These are phyloP conservation scores for Aspergillus niger DNA, from an alignment of 2,329 filamentous ascomycete species.

Conservation along the genomic window DNA sequence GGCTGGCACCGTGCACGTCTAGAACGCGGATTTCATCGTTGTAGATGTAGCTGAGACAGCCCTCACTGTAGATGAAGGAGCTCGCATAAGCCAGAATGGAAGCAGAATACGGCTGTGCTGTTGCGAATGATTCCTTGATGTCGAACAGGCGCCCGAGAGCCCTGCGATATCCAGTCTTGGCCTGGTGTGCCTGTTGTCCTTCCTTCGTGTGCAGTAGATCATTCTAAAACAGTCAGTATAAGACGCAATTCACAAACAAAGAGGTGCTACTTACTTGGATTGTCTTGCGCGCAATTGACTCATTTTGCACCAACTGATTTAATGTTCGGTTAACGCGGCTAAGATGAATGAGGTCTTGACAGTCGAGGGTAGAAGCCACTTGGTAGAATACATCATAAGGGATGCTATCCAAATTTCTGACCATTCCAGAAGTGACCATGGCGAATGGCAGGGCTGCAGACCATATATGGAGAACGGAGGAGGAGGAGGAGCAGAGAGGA, in stretches of 20 bases:
- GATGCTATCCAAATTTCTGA: conserved; percentile 47
- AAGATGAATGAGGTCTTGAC: conserved; percentile 62
- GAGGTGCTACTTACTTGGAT: conserved; percentile 53
- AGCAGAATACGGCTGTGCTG: conserved; percentile 63
- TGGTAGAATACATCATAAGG: conserved; percentile 68
- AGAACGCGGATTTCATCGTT: conserved; percentile 59
- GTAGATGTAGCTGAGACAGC: conserved; percentile 65
- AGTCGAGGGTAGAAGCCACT: conserved; percentile 56
- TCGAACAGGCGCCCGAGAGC: conserved; percentile 64
- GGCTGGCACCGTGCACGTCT: conserved; percentile 55
- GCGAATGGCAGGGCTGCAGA: background rate
- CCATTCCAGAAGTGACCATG: background rate
- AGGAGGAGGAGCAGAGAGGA: no score
- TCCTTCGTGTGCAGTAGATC: conserved; percentile 49
- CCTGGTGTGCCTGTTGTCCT: conserved; percentile 40
- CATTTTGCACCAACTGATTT: conserved; percentile 53
- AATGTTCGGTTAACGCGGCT: conserved; percentile 57
- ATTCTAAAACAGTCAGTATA: conserved; percentile 37
- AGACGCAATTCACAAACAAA: conserved; percentile 6
- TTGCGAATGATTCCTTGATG: conserved; percentile 61
- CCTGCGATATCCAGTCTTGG: conserved; percentile 50
- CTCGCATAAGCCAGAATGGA: conserved; percentile 62
- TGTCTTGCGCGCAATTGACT: conserved; percentile 59
- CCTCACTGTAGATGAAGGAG: conserved; percentile 64
- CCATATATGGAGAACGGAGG: background rate